Conservation (phyloP, 192 early-diverging fungal species). For the Haplosporangium gracile region DNA sequence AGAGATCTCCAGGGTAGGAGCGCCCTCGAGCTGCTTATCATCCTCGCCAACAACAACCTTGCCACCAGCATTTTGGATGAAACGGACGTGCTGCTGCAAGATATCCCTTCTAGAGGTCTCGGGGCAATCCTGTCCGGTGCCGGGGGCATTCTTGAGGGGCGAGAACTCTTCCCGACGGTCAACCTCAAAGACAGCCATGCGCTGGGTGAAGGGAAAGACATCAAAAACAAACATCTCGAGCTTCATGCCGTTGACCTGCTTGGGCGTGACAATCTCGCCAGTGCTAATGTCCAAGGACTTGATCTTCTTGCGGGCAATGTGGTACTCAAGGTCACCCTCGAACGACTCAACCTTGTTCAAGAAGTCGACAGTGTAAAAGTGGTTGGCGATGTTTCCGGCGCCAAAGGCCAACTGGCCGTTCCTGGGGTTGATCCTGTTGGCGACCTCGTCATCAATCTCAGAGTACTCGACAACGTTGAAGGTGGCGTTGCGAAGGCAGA, state of each 20-base stretch:
- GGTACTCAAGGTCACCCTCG: conserved; percentile 91
- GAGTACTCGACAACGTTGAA: conserved; percentile 97
- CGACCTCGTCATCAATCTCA: conserved; percentile 86
- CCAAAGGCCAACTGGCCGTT: conserved; percentile 85
- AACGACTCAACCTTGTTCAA: conserved; percentile 87
- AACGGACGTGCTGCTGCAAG: conserved; percentile 88
- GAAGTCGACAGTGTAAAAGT: conserved; percentile 96
- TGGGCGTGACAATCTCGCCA: conserved; percentile 79
- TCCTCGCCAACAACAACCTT: conserved; percentile 68
- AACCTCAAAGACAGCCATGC: conserved; percentile 93
- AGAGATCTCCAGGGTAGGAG: conserved; percentile 83
- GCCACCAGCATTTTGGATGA: conserved; percentile 88
- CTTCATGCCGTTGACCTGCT: conserved; percentile 95
- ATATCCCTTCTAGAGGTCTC: conserved; percentile 95
- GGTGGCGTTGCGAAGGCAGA: conserved; percentile 87
- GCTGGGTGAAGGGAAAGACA: conserved; percentile 92
- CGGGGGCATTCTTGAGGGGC: conserved; percentile 97
- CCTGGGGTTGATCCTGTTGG: conserved; percentile 72
- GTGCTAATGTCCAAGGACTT: conserved; percentile 85
- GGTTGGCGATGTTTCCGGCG: conserved; percentile 98
- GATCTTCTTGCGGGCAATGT: conserved; percentile 99
- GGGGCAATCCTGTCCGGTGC: conserved; percentile 87
- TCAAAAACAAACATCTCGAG: conserved; percentile 99
- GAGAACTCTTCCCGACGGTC: conserved; percentile 96
- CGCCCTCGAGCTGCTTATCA: conserved; percentile 57